Conservation (phyloP, 2,329 filamentous ascomycete genomes). For the Aureobasidium namibiae region DNA sequence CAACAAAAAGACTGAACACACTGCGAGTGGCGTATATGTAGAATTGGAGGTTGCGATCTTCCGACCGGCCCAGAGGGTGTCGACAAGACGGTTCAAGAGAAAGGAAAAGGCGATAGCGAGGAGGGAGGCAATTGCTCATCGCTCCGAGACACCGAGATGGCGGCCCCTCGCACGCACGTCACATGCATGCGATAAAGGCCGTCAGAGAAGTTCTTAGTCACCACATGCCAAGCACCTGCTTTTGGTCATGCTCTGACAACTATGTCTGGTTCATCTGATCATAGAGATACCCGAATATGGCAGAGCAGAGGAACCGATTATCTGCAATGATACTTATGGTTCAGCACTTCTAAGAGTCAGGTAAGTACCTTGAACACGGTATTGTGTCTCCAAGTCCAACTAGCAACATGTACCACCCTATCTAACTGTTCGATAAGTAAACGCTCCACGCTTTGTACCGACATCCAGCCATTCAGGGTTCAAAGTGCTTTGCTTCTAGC, state of each 20-base stretch:
- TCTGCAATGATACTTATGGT: no score
- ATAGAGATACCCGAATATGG: not conserved
- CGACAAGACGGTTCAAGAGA: conserved; percentile 13
- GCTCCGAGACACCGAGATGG: conserved; percentile 8
- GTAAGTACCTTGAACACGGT: not conserved
- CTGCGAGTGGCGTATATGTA: not conserved
- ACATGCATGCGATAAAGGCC: not conserved
- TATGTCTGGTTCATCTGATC: no score
- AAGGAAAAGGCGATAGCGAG: conserved; percentile 3
- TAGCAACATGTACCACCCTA: not conserved
- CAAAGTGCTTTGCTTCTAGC: not conserved
- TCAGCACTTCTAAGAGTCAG: not conserved
- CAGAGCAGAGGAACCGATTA: not conserved
- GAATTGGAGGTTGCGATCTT: not conserved
- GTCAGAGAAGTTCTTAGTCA: not conserved
- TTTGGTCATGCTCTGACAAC: not conserved
- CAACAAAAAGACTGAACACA: not conserved
- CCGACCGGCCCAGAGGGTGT: conserved; percentile 15
- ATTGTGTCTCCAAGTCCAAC: no score
- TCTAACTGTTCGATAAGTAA: not conserved
- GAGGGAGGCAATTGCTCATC: conserved; percentile 11
- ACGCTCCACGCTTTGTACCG: not conserved
- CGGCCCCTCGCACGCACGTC: not conserved
- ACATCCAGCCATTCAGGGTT: not conserved
- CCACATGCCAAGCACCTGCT: not conserved